These are phyloP conservation scores for Cryphonectria carpinicola DNA, from an alignment of 2,329 filamentous ascomycete genomes.

Conservation along the genomic window DNA sequence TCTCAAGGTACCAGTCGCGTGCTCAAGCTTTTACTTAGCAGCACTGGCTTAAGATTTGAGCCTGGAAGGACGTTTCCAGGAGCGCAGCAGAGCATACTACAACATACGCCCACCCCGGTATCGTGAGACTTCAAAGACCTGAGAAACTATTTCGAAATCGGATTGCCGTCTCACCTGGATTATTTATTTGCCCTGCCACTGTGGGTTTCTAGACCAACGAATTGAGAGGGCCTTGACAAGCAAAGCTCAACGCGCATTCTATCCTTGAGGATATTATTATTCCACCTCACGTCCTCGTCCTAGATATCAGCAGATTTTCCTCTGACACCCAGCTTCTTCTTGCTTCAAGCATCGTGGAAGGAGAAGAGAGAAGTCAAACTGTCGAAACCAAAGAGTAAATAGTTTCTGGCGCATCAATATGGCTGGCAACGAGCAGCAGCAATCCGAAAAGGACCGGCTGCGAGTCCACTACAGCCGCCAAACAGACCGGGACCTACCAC, in stretches of 20 bases:
- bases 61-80: background rate
- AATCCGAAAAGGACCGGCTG: slow-evolving; percentile 25
- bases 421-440: slow-evolving; percentile 25
- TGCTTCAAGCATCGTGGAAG: background rate
- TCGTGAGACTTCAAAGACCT: background rate
- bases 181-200: background rate
- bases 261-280: background rate
- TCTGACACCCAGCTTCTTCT: background rate
- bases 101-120: background rate
- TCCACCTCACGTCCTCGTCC: background rate
- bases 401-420: background rate
- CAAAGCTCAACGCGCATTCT: background rate
- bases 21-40: background rate
- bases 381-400: background rate
- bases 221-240: background rate
- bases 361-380: background rate
- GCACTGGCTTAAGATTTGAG: background rate
- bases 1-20: background rate
- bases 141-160: background rate
- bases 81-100: background rate
- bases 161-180: background rate
- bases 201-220: background rate
- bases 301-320: background rate
- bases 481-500: slow-evolving; percentile 12
- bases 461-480: slow-evolving; percentile 19